Conservation (phyloP, 2,329 filamentous ascomycete genomes). For the Aspergillus sojae region DNA sequence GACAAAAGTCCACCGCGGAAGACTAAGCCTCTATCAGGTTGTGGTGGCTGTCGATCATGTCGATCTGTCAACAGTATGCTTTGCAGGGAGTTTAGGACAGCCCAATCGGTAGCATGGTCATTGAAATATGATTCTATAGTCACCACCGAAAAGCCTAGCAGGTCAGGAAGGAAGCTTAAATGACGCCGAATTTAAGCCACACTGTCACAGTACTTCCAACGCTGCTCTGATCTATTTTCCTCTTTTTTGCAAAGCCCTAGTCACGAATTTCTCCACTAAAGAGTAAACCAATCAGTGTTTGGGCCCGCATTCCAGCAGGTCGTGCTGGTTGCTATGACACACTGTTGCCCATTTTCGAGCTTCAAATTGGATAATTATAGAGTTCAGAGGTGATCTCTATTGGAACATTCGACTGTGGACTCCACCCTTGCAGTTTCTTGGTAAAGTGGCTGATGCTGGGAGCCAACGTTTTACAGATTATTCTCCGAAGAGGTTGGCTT, state of each 20-base stretch:
- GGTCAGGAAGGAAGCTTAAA: neutral
- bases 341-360: neutral
- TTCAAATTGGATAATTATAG: neutral
- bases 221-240: neutral
- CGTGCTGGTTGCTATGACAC: conserved; percentile 24
- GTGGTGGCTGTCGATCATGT: conserved; percentile 14
- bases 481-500: conserved; percentile 8
- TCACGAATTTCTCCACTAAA: neutral
- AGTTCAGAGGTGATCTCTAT: neutral
- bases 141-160: neutral
- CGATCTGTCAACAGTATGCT: conserved; percentile 6
- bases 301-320: conserved; percentile 23
- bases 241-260: neutral
- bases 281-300: neutral
- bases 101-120: neutral
- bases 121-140: neutral
- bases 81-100: neutral
- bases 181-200: neutral
- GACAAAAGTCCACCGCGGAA: conserved; percentile 13
- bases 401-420: neutral
- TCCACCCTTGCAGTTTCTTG: neutral
- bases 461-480: conserved; percentile 6
- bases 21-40: conserved; percentile 18
- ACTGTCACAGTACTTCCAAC: neutral
- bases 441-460: neutral